Evolutionary conservation across 345 rosid species (phyloP), one percentile per base, ranked within the genome.

Genomic region (Kernera saxatilis): DNA sequence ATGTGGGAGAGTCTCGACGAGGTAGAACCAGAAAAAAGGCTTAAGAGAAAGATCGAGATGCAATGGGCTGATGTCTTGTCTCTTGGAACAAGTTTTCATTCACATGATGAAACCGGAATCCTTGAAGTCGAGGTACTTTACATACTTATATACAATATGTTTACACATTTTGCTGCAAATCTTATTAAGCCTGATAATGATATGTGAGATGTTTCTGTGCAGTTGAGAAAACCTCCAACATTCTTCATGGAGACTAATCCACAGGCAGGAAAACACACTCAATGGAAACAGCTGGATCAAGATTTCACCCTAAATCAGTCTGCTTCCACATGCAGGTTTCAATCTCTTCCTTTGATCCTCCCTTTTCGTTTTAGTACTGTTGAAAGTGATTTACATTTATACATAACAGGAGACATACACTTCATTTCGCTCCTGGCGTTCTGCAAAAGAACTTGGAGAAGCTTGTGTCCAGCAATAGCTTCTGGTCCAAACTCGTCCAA

Each of bases 1-100:
- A 84, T 89, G 1, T 89, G 98, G 98, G 91, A 92, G 39, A 23
- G 80, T 39, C 71, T 87, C 29, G 64, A 69, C 12, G 10, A 57
- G 0, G 66, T 61, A 2, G 6, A 37, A 2, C 5, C 22, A 60
- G 36, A 4, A 10, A 22, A 35, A 56, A 65, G 15, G 27, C 70
- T 77, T 25, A 88, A 86, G 65, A 78, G 71, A 33, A 86, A 86
- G 78, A 71, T 83, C 0, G 84, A 83, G 60, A 66, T 83, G 8
- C 53, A 50, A 2, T 73, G 84, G 84, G 25, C 52, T 67, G 82
- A 83, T 45, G 50, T 83, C 9, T 51, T 33, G 30, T 75, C 82
- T 9, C 37, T 80, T 9, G 54, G 4, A 40, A 45, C 50, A 8
- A 12, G 10, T 17, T 0, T 23, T 18, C 1, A 22, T 39, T 5